These are phyloP conservation scores for Rachicladosporium sp. DNA, from an alignment of 2,329 filamentous ascomycete species.

Conservation along the genomic window DNA sequence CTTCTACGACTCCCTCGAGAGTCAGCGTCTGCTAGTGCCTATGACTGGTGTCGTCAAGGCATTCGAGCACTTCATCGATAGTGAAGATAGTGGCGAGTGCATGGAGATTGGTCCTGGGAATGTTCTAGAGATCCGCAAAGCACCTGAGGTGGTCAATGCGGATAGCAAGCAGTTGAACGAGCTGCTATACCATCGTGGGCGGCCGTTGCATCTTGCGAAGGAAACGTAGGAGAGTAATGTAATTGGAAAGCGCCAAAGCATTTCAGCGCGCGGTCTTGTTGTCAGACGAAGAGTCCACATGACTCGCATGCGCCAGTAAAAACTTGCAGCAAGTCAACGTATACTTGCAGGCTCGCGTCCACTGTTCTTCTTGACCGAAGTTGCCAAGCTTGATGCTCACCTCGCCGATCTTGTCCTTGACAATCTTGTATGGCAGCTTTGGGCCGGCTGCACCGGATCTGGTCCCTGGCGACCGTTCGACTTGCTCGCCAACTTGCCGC, in stretches of 20 bases:
- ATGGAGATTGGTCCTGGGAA: conserved; percentile 31
- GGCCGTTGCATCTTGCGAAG: conserved; percentile 13
- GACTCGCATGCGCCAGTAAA: conserved; percentile 82
- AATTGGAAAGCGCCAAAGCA: neutral
- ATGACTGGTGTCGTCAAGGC: conserved; percentile 29
- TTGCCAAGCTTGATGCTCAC: conserved; percentile 73
- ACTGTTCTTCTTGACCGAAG: conserved; percentile 75
- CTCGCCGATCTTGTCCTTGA: conserved; percentile 73
- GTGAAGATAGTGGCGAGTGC: conserved; percentile 26
- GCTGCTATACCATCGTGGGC: conserved; percentile 13
- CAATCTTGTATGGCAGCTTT: conserved; percentile 77
- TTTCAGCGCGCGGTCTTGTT: conserved; percentile 10
- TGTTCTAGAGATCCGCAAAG: conserved; percentile 17
- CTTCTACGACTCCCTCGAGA: conserved; percentile 29
- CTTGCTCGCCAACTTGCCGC: conserved; percentile 68
- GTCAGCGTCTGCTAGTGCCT: conserved; percentile 24
- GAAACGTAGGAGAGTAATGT: neutral
- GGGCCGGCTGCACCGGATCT: conserved; percentile 29
- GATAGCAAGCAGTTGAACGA: conserved; percentile 16
- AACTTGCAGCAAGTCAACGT: conserved; percentile 98
- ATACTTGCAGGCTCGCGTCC: conserved; percentile 97
- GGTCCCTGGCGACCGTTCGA: conserved; percentile 53
- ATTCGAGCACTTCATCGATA: conserved; percentile 27
- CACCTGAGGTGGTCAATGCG: conserved; percentile 21
- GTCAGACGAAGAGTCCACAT: conserved; percentile 32